phyloP scores from a whole-genome alignment of 768 basidiomycete species.

The Coprinopsis marcescibilis region DNA sequence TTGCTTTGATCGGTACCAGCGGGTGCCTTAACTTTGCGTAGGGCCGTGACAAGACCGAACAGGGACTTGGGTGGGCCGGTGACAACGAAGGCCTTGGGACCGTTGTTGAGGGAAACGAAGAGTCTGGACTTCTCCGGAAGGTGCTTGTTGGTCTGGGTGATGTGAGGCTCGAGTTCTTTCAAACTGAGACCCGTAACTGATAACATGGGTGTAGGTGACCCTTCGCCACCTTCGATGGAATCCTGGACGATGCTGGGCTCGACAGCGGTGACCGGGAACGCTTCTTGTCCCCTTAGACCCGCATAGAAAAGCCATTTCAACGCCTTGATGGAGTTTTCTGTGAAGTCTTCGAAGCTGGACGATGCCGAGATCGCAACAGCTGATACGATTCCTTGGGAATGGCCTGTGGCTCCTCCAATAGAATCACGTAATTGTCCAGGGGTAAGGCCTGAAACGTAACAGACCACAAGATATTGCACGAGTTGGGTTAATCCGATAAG shows the following conservation, averaged over 20 bases:
- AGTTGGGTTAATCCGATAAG: conserved; percentile 96
- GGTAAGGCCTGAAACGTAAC: conserved; percentile 66
- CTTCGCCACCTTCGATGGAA: conserved; percentile 88
- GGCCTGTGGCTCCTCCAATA: conserved; percentile 87
- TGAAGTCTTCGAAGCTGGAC: conserved; percentile 66
- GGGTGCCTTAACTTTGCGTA: conserved; percentile 87
- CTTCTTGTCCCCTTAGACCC: conserved; percentile 88
- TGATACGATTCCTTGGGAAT: conserved; percentile 95
- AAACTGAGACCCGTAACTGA: conserved; percentile 78
- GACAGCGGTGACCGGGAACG: conserved; percentile 87
- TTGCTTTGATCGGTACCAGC: conserved; percentile 91
- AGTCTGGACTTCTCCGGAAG: conserved; percentile 76
- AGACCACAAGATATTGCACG: conserved; percentile 82
- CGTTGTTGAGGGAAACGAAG: conserved; percentile 87
- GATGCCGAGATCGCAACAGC: conserved; percentile 88
- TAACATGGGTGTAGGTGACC: conserved; percentile 89
- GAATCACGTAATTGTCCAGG: conserved; percentile 75
- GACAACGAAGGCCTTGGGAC: conserved; percentile 84
- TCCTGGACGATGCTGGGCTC: conserved; percentile 87
- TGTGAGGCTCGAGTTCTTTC: conserved; percentile 73
- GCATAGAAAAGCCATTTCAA: conserved; percentile 91
- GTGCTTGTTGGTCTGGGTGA: conserved; percentile 83
- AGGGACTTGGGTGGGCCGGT: conserved; percentile 88
- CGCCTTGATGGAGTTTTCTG: conserved; percentile 73
- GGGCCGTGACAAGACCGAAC: conserved; percentile 88